Evolutionary conservation across 2,329 filamentous ascomycete genomes (phyloP).

Genomic region (Aspergillus neoniger): DNA sequence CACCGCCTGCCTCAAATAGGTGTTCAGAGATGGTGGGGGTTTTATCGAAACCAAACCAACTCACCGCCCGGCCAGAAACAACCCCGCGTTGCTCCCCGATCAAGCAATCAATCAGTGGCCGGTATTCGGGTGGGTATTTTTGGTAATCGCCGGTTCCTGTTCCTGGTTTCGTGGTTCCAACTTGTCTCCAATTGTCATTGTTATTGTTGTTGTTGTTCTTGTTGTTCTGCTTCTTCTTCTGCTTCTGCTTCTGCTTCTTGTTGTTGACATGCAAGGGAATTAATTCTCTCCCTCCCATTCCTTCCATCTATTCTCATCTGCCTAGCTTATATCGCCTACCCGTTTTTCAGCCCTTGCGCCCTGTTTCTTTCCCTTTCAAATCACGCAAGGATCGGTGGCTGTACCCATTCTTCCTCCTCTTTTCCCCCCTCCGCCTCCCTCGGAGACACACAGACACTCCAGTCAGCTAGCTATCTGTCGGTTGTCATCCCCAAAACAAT

Average conservation of each 20-base stretch:
- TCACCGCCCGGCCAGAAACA: conserved; percentile 35
- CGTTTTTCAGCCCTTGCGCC: not conserved
- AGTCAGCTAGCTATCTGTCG: conserved; percentile 12
- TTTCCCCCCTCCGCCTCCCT: not conserved
- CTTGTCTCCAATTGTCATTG: not conserved
- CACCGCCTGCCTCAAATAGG: conserved; percentile 15
- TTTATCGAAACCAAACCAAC: conserved; percentile 1
- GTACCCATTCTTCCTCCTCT: not conserved
- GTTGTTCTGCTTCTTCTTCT: not conserved
- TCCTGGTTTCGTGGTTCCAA: not conserved
- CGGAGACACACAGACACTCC: not conserved
- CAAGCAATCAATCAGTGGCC: no score
- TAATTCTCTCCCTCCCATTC: conserved; percentile 9
- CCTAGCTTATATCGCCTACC: not conserved
- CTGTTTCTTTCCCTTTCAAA: not conserved
- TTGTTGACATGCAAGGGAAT: conserved; percentile 19
- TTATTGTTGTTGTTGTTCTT: conserved; percentile 15
- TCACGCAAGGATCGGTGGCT: not conserved
- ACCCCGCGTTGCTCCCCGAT: conserved; percentile 29
- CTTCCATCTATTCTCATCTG: not conserved
- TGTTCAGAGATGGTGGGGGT: conserved; percentile 6
- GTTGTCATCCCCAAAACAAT: conserved; percentile 19
- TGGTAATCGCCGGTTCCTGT: conserved; percentile 17
- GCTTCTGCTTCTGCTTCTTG: no score
- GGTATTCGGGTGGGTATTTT: no score